Percentiles rank a stretch among this genome's conserved stretches.
Conservation (phyloP, 140 eudicot genomes). For the Ambrosia hybrid region DNA sequence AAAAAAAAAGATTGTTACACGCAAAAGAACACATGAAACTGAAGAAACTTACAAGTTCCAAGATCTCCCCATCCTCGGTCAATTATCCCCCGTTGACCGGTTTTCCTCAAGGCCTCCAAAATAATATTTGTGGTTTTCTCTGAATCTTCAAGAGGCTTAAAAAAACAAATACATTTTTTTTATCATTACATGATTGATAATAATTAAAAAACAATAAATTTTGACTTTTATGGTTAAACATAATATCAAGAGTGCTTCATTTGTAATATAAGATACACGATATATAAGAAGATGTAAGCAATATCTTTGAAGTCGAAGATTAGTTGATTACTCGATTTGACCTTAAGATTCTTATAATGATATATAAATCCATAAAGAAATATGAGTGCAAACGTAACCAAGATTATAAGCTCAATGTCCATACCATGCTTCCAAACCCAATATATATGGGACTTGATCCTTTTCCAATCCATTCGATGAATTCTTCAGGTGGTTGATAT, state of each 20-base stretch:
- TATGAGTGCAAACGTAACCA: neutral
- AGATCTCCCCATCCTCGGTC: slow-evolving; percentile 99
- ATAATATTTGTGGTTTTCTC: slow-evolving; percentile 66
- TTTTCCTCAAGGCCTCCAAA: slow-evolving; percentile 74
- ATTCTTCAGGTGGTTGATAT: slow-evolving; percentile 67
- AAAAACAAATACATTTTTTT: neutral
- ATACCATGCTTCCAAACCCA: slow-evolving; percentile 99
- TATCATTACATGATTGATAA: slow-evolving; percentile 6
- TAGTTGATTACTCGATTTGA: too few species aligned
- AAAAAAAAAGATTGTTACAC: neutral
- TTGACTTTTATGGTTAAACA: slow-evolving; percentile 2
- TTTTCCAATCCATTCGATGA: slow-evolving; percentile 68
- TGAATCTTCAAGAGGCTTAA: slow-evolving; percentile 92
- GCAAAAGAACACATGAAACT: neutral
- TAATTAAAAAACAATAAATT: neutral
- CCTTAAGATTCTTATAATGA: too few species aligned
- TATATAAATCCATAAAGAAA: too few species aligned
- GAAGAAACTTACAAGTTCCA: slow-evolving; percentile 71
- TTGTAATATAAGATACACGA: neutral
- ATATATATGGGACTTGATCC: slow-evolving; percentile 89
- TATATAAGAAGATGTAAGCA: too few species aligned
- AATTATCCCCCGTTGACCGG: slow-evolving; percentile 95
- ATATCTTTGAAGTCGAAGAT: too few species aligned
- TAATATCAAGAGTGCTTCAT: neutral
- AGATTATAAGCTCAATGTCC: neutral